phyloP scores from a whole-genome alignment of 2,329 filamentous ascomycete genomes.

The Aspergillus sp. region DNA sequence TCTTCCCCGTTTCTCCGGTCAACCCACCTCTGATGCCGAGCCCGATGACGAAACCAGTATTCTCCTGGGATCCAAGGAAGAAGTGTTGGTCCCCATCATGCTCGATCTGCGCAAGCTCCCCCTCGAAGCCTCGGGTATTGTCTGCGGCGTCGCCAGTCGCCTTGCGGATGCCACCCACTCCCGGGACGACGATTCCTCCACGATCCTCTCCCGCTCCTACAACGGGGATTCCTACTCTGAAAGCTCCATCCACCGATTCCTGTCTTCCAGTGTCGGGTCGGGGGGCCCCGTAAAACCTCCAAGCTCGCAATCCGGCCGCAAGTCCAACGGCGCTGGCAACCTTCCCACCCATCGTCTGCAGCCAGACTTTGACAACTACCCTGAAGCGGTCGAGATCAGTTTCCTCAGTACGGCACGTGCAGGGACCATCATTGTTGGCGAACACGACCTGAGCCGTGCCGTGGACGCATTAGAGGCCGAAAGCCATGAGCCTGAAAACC shows the following conservation, averaged over 20 bases:
- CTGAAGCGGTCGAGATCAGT: slow-evolving; percentile 68
- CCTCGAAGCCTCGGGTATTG: slow-evolving; percentile 87
- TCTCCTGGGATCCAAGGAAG: slow-evolving; percentile 69
- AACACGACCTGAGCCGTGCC: slow-evolving; percentile 71
- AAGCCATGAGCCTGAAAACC: slow-evolving; percentile 21
- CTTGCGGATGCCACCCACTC: slow-evolving; percentile 70
- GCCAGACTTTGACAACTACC: slow-evolving; percentile 29
- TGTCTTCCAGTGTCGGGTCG: slow-evolving; percentile 17
- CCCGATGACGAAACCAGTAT: slow-evolving; percentile 57
- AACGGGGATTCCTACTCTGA: slow-evolving; percentile 17
- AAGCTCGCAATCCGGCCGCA: slow-evolving; percentile 10
- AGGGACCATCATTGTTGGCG: slow-evolving; percentile 81
- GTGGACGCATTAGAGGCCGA: slow-evolving; percentile 63
- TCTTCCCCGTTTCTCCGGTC: slow-evolving; percentile 68
- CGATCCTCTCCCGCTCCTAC: slow-evolving; percentile 14
- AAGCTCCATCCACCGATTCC: slow-evolving; percentile 9
- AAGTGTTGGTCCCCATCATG: slow-evolving; percentile 78
- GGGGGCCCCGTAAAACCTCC: slow-evolving; percentile 9
- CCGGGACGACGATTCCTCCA: slow-evolving; percentile 27
- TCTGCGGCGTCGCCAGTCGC: slow-evolving; percentile 85
- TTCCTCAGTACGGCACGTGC: slow-evolving; percentile 87
- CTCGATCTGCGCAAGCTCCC: slow-evolving; percentile 79
- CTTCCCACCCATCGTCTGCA: slow-evolving; percentile 30
- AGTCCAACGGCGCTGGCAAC: slow-evolving; percentile 2
- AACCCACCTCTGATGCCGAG: slow-evolving; percentile 42